These are phyloP conservation scores for Penicillium robsamsonii DNA, from an alignment of 495 filamentous ascomycete genomes.

Conservation along the genomic window DNA sequence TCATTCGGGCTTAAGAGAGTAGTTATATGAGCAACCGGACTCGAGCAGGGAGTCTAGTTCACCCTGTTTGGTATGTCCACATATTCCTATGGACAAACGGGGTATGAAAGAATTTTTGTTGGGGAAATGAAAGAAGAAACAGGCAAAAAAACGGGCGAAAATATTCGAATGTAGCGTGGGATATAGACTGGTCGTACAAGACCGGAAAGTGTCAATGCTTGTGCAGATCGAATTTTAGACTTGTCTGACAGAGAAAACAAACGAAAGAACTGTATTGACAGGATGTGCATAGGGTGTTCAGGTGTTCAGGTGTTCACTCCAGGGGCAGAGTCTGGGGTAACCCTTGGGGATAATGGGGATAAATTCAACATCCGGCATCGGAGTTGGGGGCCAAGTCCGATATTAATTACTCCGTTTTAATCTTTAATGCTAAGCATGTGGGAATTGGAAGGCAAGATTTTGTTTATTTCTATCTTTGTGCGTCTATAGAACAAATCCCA, in stretches of 20 bases:
- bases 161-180: not conserved
- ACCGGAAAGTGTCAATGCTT: conserved; percentile 3
- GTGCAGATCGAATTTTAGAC: not conserved
- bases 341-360: not conserved
- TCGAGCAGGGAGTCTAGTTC: conserved; percentile 7
- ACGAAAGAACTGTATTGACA: not conserved
- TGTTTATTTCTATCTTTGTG: not conserved
- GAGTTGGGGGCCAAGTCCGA: not conserved
- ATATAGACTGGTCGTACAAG: conserved; percentile 8
- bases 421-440: not conserved
- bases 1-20: not conserved
- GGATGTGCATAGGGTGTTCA: not conserved
- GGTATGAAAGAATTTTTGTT: not conserved
- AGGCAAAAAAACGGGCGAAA: not conserved
- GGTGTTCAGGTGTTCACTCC: not conserved
- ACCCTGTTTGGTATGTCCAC: conserved; percentile 25
- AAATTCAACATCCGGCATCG: not conserved
- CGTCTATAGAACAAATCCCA: not conserved
- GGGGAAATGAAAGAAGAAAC: conserved; percentile 4
- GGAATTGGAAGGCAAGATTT: not conserved
- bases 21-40: not conserved
- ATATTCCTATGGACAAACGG: conserved; percentile 11
- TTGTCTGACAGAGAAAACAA: not conserved
- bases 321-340: not conserved
- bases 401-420: not conserved